Evolutionary conservation across 2,329 filamentous ascomycete species (phyloP).

Genomic region (Arachnomyces sp.): DNA sequence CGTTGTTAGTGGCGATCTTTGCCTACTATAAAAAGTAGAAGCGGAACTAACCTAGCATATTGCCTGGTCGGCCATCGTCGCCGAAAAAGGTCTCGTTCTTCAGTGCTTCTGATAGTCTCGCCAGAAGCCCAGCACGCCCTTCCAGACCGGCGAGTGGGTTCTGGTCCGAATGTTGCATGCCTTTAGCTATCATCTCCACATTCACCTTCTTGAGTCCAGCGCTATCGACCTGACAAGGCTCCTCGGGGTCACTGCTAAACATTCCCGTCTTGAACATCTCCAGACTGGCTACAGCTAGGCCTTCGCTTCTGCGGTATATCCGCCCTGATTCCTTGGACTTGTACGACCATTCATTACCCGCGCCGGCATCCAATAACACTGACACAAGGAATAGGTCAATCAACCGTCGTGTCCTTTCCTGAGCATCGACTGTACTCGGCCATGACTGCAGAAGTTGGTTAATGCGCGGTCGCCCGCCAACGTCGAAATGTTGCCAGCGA

Average conservation of each 20-base stretch:
- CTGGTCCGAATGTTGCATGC: conserved; percentile 71
- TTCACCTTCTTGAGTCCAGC: conserved; percentile 68
- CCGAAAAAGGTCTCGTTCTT: conserved; percentile 80
- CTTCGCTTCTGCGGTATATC: conserved; percentile 77
- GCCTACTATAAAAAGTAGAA: neutral
- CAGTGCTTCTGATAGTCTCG: conserved; percentile 67
- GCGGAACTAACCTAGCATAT: conserved; percentile 70
- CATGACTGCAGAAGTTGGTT: conserved; percentile 39
- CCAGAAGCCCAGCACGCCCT: conserved; percentile 71
- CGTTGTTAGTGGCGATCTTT: neutral
- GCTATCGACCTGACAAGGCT: conserved; percentile 86
- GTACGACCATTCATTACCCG: conserved; percentile 85
- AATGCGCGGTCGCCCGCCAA: conserved; percentile 47
- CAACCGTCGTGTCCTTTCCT: conserved; percentile 46
- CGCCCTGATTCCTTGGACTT: conserved; percentile 83
- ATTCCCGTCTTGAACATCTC: conserved; percentile 93
- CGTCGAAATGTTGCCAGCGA: conserved; percentile 58
- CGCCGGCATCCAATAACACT: conserved; percentile 61
- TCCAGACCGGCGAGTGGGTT: conserved; percentile 81
- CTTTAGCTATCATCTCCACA: conserved; percentile 65
- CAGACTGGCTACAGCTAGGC: conserved; percentile 66
- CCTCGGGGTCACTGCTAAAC: conserved; percentile 73
- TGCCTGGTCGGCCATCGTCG: conserved; percentile 73
- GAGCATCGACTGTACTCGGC: conserved; percentile 36
- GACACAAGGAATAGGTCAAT: conserved; percentile 57